Conservation (phyloP, 148 eudicot genomes). For the Rhododendron kiyosumense region DNA sequence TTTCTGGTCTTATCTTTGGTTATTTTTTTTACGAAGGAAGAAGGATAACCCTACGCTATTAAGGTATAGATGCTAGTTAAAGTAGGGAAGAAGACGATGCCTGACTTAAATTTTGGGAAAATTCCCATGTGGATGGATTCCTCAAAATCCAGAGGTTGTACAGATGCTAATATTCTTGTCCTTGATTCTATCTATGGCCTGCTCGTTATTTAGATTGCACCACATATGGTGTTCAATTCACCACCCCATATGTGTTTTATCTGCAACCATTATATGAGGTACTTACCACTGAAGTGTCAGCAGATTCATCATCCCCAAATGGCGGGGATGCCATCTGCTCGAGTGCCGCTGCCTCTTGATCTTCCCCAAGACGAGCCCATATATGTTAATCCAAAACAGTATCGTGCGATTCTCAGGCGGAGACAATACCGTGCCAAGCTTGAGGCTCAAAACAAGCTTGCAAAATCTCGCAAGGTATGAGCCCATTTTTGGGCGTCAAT, state of each 20-base stretch:
- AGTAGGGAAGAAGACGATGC: not conserved
- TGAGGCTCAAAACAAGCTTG: slow-evolving; percentile 68
- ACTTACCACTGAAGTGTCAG: slow-evolving; percentile 4
- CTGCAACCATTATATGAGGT: slow-evolving; percentile 1
- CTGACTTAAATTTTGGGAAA: not conserved
- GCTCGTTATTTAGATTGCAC: not conserved
- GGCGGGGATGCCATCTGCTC: slow-evolving; percentile 30
- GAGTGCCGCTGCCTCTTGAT: slow-evolving; percentile 62
- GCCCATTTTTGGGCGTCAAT: not conserved
- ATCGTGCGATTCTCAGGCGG: slow-evolving; percentile 63
- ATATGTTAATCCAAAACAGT: slow-evolving; percentile 72
- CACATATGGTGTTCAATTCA: slow-evolving; percentile 9
- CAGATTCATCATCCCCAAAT: slow-evolving; percentile 34
- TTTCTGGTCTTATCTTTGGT: not conserved
- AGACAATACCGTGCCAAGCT: slow-evolving; percentile 76
- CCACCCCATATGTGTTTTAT: not conserved
- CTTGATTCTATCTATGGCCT: not conserved
- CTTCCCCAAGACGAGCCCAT: slow-evolving; percentile 44
- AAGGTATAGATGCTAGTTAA: not conserved
- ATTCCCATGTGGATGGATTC: not conserved
- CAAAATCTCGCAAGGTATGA: slow-evolving; percentile 57
- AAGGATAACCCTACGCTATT: not conserved
- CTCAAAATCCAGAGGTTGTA: not conserved
- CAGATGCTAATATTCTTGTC: not conserved
- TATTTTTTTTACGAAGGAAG: not conserved